phyloP scores from a whole-genome alignment of 2,329 filamentous ascomycete genomes.

The Cladosporium sp. region DNA sequence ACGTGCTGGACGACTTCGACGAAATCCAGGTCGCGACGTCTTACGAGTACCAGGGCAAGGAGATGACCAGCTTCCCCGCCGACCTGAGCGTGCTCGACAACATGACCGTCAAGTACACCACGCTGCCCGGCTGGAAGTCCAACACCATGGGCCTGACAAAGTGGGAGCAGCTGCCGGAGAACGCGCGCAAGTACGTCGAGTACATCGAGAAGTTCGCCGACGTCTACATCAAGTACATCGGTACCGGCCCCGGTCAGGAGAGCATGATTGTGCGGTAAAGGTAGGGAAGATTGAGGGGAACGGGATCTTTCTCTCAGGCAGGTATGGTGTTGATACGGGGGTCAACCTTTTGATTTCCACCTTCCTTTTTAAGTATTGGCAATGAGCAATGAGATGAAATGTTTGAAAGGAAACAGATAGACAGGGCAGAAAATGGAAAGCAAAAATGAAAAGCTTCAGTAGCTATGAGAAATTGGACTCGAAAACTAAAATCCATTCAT shows the following conservation, averaged over 20 bases:
- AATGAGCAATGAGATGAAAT: too few relatives aligned
- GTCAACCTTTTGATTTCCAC: too few relatives aligned
- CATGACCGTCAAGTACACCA: conserved; percentile 63
- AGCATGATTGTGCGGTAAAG: conserved; percentile 56
- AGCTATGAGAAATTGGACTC: conserved; percentile 8
- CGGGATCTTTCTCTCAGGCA: too few relatives aligned
- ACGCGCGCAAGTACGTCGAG: conserved; percentile 63
- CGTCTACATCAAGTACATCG: conserved; percentile 61
- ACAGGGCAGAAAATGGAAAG: background rate
- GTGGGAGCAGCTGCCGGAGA: conserved; percentile 60
- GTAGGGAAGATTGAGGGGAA: too few relatives aligned
- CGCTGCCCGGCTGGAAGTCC: conserved; percentile 65
- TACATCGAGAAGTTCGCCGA: conserved; percentile 64
- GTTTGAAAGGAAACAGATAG: background rate
- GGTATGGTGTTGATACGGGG: too few relatives aligned
- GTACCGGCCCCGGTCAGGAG: conserved; percentile 62
- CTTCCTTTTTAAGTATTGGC: too few relatives aligned
- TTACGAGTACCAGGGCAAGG: conserved; percentile 58
- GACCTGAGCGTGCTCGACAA: conserved; percentile 55
- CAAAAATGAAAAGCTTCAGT: background rate
- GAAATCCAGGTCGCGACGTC: conserved; percentile 70
- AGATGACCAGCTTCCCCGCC: conserved; percentile 61
- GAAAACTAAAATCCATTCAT: too few relatives aligned
- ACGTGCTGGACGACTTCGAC: conserved; percentile 69
- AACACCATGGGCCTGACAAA: conserved; percentile 57